phyloP scores from a whole-genome alignment of 768 basidiomycete genomes.

The Trametes punicea region DNA sequence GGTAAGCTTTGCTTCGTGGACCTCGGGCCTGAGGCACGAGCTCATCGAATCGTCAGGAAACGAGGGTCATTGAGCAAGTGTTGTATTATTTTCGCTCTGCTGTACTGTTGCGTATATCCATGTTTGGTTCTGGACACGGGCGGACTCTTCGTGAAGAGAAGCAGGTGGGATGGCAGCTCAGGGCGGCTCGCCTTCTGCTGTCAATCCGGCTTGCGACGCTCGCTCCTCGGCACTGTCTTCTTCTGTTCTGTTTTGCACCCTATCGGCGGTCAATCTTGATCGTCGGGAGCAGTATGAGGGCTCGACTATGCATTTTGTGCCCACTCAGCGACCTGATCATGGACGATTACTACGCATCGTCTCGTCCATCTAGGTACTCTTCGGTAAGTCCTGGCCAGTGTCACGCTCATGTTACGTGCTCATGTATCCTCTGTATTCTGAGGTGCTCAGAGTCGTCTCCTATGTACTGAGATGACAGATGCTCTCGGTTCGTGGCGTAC shows the following conservation, averaged over 20 bases:
- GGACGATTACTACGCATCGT: too few relatives aligned
- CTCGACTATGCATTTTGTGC: neutral
- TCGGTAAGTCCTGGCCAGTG: too few relatives aligned
- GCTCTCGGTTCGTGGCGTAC: neutral
- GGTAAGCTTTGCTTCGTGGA: slow-evolving; percentile 43
- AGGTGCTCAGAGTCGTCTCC: too few relatives aligned
- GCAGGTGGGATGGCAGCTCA: neutral
- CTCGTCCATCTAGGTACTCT: too few relatives aligned
- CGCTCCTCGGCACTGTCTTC: slow-evolving; percentile 1
- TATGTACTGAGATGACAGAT: too few relatives aligned
- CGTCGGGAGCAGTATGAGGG: neutral
- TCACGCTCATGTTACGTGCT: too few relatives aligned
- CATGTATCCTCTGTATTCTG: too few relatives aligned
- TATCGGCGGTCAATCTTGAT: slow-evolving; percentile 3
- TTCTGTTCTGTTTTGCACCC: neutral
- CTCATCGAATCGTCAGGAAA: slow-evolving; percentile 19
- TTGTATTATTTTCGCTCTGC: slow-evolving; percentile 16
- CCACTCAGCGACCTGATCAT: neutral
- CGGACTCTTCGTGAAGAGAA: neutral
- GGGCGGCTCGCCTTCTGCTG: neutral
- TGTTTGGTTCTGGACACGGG: slow-evolving; percentile 5
- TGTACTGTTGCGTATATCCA: slow-evolving; percentile 15
- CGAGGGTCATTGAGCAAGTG: slow-evolving; percentile 23
- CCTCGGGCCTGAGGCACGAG: neutral
- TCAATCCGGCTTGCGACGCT: neutral